Base-by-base conservation (phyloP, 805 yeast genomes). In the Saccharomycopsis synnaedendra region DNA sequence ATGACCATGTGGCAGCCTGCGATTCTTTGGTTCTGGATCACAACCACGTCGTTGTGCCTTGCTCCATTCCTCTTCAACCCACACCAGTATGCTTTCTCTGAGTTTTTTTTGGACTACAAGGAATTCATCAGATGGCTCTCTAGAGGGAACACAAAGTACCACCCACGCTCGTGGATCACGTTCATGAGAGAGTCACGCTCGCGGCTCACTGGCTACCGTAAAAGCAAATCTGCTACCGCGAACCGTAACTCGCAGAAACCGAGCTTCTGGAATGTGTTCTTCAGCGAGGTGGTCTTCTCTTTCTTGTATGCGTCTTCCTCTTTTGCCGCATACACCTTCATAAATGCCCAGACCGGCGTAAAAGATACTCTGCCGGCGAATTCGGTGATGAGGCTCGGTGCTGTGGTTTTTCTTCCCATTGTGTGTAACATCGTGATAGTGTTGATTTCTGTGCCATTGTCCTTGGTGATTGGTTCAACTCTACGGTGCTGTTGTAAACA, bases 31-130 rank as follows among this genome's bases (percentile, higher is more conserved):
- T 93, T 93, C 78, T 93, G 97, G 97, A 82, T 93, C 51, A 83
- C 95, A 19, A 71, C 88, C 57, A 73, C 88, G 43, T 85, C 97
- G 3, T 74, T 93, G 69, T 75, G 87, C 69, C 78, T 87, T 57
- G 82, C 97, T 43, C 98, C 98, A 60, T 88, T 90, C 65, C 62
- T 93, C 52, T 93, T 87, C 78, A 93, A 93, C 69, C 98, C 98
- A 43, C 97, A 90, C 69, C 97, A 93, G 72, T 93, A 89, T 66
- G 80, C 96, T 45, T 83, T 94, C 89, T 85, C 82, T 63, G 97
- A 89, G 68, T 90, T 84, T 78, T 87, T 90, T 69, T 79, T 90
- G 64, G 98, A 93, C 66, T 93, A 93, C 76, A 79, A 96, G 66
- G 95, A 87, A 62, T 93, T 77, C 68, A 82, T 89, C 60, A 77